Evolutionary conservation across 257 asterid genomes (phyloP).

Genomic region (Solanum virginianum): DNA sequence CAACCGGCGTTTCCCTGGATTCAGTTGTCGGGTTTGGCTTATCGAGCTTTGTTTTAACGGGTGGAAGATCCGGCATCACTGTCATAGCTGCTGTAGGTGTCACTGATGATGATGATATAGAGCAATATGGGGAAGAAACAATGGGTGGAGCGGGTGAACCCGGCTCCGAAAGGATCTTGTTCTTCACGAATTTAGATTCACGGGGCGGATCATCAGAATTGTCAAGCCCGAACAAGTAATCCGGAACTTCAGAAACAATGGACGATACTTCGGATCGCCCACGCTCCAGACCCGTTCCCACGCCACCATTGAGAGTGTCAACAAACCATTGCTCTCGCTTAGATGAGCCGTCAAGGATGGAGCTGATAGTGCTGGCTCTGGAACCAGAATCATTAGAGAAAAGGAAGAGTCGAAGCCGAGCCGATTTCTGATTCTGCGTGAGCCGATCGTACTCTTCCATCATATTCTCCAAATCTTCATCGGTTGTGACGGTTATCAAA

Average conservation of each 20-base stretch:
- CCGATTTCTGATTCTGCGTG: conserved; percentile 33
- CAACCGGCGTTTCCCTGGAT: conserved; percentile 16
- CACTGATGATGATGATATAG: conserved; percentile 58
- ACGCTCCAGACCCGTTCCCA: conserved; percentile 45
- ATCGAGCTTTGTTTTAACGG: conserved; percentile 50
- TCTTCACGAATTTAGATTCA: conserved; percentile 16
- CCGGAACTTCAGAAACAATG: conserved; percentile 78
- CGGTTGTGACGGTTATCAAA: conserved; percentile 62
- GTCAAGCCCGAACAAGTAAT: conserved; percentile 84
- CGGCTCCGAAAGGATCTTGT: conserved; percentile 47
- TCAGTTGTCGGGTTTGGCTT: conserved; percentile 20
- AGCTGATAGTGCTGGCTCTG: conserved; percentile 46
- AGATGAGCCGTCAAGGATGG: conserved; percentile 79
- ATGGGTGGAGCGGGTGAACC: conserved; percentile 65
- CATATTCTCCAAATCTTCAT: conserved; percentile 88
- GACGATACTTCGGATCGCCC: conserved; percentile 88
- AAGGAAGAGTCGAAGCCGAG: conserved; percentile 66
- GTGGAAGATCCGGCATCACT: conserved; percentile 70
- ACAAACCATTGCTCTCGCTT: conserved; percentile 86
- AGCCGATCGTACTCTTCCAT: conserved; percentile 92
- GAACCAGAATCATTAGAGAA: conserved; percentile 41
- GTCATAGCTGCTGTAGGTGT: conserved; percentile 33
- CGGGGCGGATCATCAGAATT: conserved; percentile 51
- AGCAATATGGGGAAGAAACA: conserved; percentile 53
- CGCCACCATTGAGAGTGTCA: conserved; percentile 75